Evolutionary conservation across 1,284 basidiomycete species (phyloP), one percentile per base, ranked within the genome.

Genomic region (Ceratobasidium sp.): DNA sequence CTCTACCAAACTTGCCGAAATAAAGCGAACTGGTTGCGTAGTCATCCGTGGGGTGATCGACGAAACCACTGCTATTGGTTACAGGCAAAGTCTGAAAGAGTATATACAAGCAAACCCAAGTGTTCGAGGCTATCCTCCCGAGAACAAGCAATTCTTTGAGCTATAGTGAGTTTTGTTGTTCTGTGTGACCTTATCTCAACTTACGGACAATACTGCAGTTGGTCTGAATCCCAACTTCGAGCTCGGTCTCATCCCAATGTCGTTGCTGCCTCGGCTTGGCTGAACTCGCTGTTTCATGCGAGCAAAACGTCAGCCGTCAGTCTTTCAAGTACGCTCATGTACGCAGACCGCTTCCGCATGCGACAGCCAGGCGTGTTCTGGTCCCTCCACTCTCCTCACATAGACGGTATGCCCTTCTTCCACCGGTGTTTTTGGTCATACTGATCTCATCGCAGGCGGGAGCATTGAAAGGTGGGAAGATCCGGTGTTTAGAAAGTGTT

Each of bases 401-500:
- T 96, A 64, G 94, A 96, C 81, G 90, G 90, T 88, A 79, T 45
- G 84, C 80, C 11, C 23, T 31, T 42, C 28, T 66, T 17, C 20
- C 68, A 56, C 49, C 28, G 31, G 37, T 66, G 76, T 23, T 56
- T 35, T 61, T 13, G 10, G 42, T 54, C 23, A 53, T 31, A 78
- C 45, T 42, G n/a, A 54, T 75, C 75, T 49, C 20, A 28, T 77
- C 4, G 20, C 37, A 42, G 90, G 94, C 13, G 94, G 93, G 1
- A 84, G 89, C 0, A 91, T 96, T 35, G 95, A 97, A 83, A 86
- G 94, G 31, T 96, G 94, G 94, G 94, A 96, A 82, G 94, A 96
- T 80, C 83, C 87, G 4, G 83, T 82, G 1, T 93, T 95, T 84
- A 86, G 92, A 45, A 85, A 84, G 2, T 91, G 89, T 20, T 79